Percentiles rank a stretch among this genome's conserved stretches.
These are phyloP conservation scores for Termitomyces sp. DNA, from an alignment of 768 basidiomycete species.

Conservation along the genomic window DNA sequence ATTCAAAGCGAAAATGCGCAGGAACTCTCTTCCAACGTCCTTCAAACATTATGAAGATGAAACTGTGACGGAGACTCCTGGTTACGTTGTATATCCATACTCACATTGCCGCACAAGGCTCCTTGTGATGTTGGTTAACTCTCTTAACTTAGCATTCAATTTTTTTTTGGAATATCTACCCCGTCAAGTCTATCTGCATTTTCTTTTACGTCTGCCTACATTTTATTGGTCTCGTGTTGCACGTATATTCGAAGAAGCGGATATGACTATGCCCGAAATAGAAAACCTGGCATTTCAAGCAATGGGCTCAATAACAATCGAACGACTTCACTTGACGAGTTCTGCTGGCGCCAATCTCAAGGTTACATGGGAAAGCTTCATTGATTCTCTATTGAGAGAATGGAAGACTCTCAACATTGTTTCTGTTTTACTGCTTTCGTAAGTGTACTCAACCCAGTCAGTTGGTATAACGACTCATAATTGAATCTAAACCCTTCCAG, in stretches of 20 bases:
- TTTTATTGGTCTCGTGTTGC: conserved; percentile 73
- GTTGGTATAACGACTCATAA: conserved; percentile 3
- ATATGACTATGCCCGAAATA: conserved; percentile 69
- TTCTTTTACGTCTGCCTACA: conserved; percentile 37
- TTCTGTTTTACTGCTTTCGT: conserved; percentile 19
- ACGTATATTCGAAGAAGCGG: conserved; percentile 68
- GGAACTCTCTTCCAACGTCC: background rate
- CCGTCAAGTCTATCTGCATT: background rate
- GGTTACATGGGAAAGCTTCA: conserved; percentile 30
- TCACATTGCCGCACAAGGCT: background rate
- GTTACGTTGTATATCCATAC: conserved; percentile 1
- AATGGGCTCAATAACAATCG: conserved; percentile 18
- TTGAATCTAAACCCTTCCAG: background rate
- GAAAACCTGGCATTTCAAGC: conserved; percentile 43
- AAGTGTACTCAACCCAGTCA: conserved; percentile 9
- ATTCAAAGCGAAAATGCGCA: conserved; percentile 1
- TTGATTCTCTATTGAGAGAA: conserved; percentile 19
- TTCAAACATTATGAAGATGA: background rate
- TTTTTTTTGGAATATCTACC: background rate
- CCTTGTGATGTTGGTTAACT: conserved; percentile 45
- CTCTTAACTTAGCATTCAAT: conserved; percentile 16
- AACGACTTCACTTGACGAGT: conserved; percentile 22
- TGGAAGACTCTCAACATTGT: conserved; percentile 21
- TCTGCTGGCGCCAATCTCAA: conserved; percentile 33
- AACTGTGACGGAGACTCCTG: background rate